phyloP scores from a whole-genome alignment of 306 rosid genomes.

The Lablab purpureus region DNA sequence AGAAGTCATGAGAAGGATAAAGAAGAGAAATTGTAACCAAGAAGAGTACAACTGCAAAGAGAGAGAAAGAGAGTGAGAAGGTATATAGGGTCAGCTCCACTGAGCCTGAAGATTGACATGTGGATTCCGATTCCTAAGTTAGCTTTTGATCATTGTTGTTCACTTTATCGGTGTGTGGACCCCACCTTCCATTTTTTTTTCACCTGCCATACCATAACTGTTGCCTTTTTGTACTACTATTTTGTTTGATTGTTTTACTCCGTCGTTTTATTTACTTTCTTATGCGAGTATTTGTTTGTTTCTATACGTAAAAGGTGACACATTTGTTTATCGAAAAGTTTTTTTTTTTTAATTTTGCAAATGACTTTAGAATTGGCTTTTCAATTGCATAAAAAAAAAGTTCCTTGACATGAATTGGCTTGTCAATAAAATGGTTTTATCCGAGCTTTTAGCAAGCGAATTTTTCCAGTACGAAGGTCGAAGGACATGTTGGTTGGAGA shows the following conservation, averaged over 20 bases:
- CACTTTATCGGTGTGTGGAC: conserved; percentile 43
- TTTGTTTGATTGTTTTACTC: conserved; percentile 15
- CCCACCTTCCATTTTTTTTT: conserved; percentile 33
- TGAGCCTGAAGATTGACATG: conserved; percentile 44
- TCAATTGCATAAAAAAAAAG: background rate
- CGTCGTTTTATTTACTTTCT: background rate
- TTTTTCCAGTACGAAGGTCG: background rate
- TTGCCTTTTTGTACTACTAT: background rate
- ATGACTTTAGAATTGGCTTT: background rate
- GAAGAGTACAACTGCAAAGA: background rate
- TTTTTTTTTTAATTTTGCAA: background rate
- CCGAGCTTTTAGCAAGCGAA: background rate
- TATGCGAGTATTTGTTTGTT: too few species aligned
- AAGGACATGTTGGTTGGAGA: background rate
- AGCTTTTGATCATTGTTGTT: conserved; percentile 25
- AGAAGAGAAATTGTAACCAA: background rate
- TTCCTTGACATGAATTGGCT: too few species aligned
- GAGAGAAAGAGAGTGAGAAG: background rate
- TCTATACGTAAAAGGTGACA: too few species aligned
- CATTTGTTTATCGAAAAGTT: background rate
- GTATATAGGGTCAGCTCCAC: conserved; percentile 30
- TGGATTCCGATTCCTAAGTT: conserved; percentile 29
- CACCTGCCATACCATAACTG: background rate
- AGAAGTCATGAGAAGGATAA: conserved; percentile 36
- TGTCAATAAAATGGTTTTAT: background rate